Base-by-base conservation (phyloP, 179 eudicot species). In the Beta lomatogona region DNA sequence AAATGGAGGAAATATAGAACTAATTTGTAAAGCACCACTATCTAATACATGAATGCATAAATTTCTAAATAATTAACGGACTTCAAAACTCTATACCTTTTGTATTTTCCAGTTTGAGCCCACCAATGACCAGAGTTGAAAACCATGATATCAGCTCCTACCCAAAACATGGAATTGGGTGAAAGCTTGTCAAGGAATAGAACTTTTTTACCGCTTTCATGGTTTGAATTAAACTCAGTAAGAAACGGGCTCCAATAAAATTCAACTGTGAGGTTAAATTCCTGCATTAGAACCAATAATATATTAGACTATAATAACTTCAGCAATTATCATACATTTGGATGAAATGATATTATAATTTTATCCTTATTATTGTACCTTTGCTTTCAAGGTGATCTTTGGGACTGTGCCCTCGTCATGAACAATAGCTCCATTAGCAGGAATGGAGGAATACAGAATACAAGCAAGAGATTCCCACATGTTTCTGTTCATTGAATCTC, bases 401-500 rank as follows among this genome's bases (percentile, higher is more conserved):
- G 76, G 60, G 22, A 76, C 71, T 11, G 18, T 2, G n/a, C 59
- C 48, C 1, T 76, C 21, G 12, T 85, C 87, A 63, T 85, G 58
- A 48, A 85, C 86, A 0, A 57, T 1, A 21, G 85, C 69, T 61
- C 73, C 9, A n/a, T 82, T 69, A 1, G 83, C 48, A 45, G 83
- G 68, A 55, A 87, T 55, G 13, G 90, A 81, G 8, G 86, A 14
- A 59, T 85, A 83, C n/a, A 87, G 82, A 54, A 85, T 84, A 12
- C 90, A 87, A n/a, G 86, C 88, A 59, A 87, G 88, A 76, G 90
- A 88, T 31, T 88, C 87, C 90, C 90, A 88, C 65, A 76, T 80
- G 79, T 88, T 88, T 77, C 86, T 54, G 67, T 88, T 88, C 8
- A 86, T 76, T 12, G 88, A 88, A 13, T 88, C 90, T 16, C 90